A percentile compares a stretch with the other conserved stretches of the same genome.
These are phyloP conservation scores for Zalaria sp. DNA, from an alignment of 2,329 filamentous ascomycete species.

Conservation along the genomic window DNA sequence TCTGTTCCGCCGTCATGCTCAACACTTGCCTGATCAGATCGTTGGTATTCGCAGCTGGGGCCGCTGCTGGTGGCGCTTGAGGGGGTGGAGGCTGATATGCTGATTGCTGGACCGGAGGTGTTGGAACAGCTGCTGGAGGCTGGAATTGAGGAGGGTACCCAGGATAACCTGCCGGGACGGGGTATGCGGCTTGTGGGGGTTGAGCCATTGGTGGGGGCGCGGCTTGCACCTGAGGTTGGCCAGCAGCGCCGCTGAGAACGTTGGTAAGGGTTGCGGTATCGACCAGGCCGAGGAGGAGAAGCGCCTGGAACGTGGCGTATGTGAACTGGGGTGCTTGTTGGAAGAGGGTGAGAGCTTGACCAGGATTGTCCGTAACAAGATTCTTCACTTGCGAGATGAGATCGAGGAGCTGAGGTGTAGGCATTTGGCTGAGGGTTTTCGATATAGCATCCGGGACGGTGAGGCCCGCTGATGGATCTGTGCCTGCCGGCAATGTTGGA, in stretches of 20 bases:
- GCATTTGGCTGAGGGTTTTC: conserved; percentile 72
- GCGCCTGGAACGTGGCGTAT: conserved; percentile 88
- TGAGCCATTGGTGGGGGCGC: conserved; percentile 17
- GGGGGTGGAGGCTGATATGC: conserved; percentile 24
- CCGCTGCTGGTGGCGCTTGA: conserved; percentile 24
- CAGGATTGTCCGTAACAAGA: conserved; percentile 67
- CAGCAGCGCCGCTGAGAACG: conserved; percentile 51
- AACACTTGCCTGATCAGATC: conserved; percentile 70
- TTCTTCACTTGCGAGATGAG: conserved; percentile 91
- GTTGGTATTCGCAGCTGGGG: conserved; percentile 42
- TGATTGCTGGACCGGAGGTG: conserved; percentile 27
- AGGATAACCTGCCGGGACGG: conserved; percentile 20
- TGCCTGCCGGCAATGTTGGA: conserved; percentile 70
- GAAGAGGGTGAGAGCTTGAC: conserved; percentile 73
- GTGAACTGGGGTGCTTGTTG: conserved; percentile 81
- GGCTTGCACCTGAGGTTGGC: conserved; percentile 10
- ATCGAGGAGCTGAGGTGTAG: conserved; percentile 78
- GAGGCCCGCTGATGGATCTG: conserved; percentile 69
- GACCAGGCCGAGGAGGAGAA: conserved; percentile 84
- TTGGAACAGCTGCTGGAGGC: conserved; percentile 21
- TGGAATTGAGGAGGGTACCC: conserved; percentile 20
- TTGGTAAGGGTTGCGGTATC: conserved; percentile 70
- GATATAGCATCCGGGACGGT: conserved; percentile 85
- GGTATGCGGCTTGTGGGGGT: conserved; percentile 18
- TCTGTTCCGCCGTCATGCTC: conserved; percentile 63